Base-by-base conservation (phyloP, 495 filamentous ascomycete species). In the Podospora appendiculata region DNA sequence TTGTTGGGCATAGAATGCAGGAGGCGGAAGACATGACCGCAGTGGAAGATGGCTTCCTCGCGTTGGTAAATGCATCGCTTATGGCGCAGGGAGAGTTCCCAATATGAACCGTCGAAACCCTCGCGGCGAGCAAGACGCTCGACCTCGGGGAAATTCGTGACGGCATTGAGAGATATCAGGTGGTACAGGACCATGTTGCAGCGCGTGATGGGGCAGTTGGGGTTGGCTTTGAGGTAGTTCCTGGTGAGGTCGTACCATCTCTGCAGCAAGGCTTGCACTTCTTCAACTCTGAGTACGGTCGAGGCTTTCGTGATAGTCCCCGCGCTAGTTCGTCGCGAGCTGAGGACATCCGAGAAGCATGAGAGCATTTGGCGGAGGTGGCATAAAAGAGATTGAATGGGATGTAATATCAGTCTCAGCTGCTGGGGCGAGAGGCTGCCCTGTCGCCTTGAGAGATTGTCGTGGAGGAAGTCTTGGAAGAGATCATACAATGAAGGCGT, bases 111-210 rank as follows among this genome's bases (percentile, higher is more conserved):
- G 50, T 77, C 73, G 47, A 74, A 65, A 38, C 61, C 69, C 40
- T 83, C 79, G 32, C 71, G 64, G 16, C 81, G 71, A 4, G 81
- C 79, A 3, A 83, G 58, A 0, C 73, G 67, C 63, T 86, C 82
- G 36, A 84, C 78, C 51, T 79, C 76, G 7, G 74, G 67, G 56
- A 85, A 81, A 61, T 78, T 77, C 32, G 77, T 76, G 6, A 80
- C 67, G 10, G 75, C 72, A 57, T 84, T 84, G 36, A 86, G 70
- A 32, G 70, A 78, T 51, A 85, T 78, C 32, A 86, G 70, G 54
- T 86, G 82, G 63, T 78, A 84, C 55, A 86, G 74, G 10, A 79
- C 73, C n/a, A 85, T 60, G 59, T 78, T 84, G 48, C 77, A 78
- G 47, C 62, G 68, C 18, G 63, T 78, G 32, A 70, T 58, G 8